Evolutionary conservation across 208 protist genomes (phyloP).

Genomic region (Leishmania tropica): DNA sequence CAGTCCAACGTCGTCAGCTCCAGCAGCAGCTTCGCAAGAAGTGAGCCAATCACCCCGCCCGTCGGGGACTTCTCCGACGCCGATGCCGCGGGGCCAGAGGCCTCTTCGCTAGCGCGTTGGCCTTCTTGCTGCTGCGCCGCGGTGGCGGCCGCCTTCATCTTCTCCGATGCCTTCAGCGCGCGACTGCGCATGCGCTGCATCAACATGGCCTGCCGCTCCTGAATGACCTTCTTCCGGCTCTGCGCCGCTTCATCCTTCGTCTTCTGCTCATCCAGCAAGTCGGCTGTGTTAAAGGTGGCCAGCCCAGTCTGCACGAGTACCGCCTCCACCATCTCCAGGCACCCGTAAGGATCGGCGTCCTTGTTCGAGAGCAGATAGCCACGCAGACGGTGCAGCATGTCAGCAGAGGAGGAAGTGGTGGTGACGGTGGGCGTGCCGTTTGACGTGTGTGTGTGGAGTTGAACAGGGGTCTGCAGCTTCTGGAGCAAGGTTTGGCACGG

Average conservation of each 20-base stretch:
- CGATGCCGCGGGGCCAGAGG: neutral
- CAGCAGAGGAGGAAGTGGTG: slow-evolving; percentile 21
- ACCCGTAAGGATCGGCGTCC: slow-evolving; percentile 49
- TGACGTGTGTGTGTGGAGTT: neutral
- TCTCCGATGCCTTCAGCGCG: slow-evolving; percentile 25
- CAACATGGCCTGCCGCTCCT: slow-evolving; percentile 70
- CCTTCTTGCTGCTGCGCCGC: neutral
- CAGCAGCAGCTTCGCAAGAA: slow-evolving; percentile 51
- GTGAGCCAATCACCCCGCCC: slow-evolving; percentile 12
- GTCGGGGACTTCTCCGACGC: neutral
- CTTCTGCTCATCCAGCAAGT: slow-evolving; percentile 22
- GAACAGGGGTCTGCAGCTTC: slow-evolving; percentile 44
- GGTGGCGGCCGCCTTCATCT: neutral
- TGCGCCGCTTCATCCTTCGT: slow-evolving; percentile 29
- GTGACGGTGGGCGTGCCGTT: neutral
- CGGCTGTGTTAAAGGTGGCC: slow-evolving; percentile 28
- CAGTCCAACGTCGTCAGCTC: slow-evolving; percentile 62
- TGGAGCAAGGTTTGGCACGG: slow-evolving; percentile 39
- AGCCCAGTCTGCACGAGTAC: slow-evolving; percentile 46
- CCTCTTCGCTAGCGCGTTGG: neutral
- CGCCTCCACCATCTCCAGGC: slow-evolving; percentile 57
- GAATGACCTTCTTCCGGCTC: slow-evolving; percentile 47
- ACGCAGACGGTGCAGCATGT: slow-evolving; percentile 56
- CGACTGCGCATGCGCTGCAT: slow-evolving; percentile 61
- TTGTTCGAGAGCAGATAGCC: slow-evolving; percentile 28